phyloP scores from a whole-genome alignment of 2,329 filamentous ascomycete genomes.

The Fusarium foetens region DNA sequence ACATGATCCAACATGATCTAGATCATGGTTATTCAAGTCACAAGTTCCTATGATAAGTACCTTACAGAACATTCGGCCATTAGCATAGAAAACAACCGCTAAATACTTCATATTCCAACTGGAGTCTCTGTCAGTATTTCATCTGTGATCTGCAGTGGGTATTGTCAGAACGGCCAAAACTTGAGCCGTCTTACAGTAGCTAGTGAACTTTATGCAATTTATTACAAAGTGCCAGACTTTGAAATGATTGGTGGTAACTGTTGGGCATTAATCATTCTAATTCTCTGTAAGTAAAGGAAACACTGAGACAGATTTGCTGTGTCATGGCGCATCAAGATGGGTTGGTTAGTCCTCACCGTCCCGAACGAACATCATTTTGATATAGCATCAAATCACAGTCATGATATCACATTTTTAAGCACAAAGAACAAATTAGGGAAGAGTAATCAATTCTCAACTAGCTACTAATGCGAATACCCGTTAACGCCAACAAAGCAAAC shows the following conservation, averaged over 20 bases:
- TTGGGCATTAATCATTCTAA: rapidly evolving
- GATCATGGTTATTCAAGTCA: too few relatives aligned
- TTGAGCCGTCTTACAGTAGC: background rate
- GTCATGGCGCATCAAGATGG: rapidly evolving
- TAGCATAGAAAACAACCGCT: rapidly evolving
- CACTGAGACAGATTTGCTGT: rapidly evolving
- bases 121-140: background rate
- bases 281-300: rapidly evolving
- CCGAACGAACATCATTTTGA: background rate
- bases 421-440: background rate
- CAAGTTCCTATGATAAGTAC: background rate
- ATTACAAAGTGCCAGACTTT: background rate
- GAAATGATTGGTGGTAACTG: rapidly evolving
- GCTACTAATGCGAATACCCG: rapidly evolving
- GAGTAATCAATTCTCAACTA: background rate
- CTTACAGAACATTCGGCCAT: background rate
- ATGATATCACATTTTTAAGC: background rate
- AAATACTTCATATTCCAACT: rapidly evolving
- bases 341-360: background rate
- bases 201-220: background rate
- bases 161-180: background rate
- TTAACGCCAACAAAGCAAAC: background rate
- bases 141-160: background rate
- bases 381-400: background rate
- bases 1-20: background rate